These are phyloP conservation scores for Xylariaceae sp. DNA, from an alignment of 2,329 filamentous ascomycete genomes.

Conservation along the genomic window DNA sequence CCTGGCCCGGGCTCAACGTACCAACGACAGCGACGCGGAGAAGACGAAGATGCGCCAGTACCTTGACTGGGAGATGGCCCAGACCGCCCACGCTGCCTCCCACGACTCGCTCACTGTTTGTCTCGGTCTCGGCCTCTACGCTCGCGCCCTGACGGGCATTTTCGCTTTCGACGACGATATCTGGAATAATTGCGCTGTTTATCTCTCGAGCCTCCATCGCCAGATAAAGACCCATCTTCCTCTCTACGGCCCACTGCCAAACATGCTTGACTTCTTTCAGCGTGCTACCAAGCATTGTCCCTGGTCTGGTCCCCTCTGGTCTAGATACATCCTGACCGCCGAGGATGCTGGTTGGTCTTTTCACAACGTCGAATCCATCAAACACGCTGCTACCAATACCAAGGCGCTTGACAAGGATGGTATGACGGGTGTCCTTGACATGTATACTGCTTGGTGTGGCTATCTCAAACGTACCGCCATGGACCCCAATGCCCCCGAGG, in stretches of 20 bases:
- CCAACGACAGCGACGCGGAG: conserved; percentile 62
- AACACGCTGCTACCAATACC: conserved; percentile 88
- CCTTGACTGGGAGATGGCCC: conserved; percentile 80
- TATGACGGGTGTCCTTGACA: conserved; percentile 85
- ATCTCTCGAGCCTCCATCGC: conserved; percentile 62
- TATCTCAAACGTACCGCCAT: conserved; percentile 89
- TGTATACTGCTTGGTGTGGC: conserved; percentile 93
- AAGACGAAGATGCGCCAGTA: conserved; percentile 67
- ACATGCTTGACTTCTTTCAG: conserved; percentile 73
- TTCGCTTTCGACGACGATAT: conserved; percentile 75
- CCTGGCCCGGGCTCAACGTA: conserved; percentile 62
- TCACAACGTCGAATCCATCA: conserved; percentile 83
- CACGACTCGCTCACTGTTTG: conserved; percentile 50
- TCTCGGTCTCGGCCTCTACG: conserved; percentile 72
- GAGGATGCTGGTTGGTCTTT: conserved; percentile 81
- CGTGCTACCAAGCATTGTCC: conserved; percentile 89
- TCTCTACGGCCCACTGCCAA: conserved; percentile 47
- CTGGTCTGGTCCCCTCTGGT: conserved; percentile 91
- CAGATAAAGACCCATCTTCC: conserved; percentile 46
- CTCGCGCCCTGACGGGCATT: conserved; percentile 72
- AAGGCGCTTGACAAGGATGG: conserved; percentile 84
- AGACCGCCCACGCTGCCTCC: conserved; percentile 59
- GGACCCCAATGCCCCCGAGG: conserved; percentile 72
- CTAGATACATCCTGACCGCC: conserved; percentile 82
- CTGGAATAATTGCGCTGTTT: conserved; percentile 86